Percentiles rank a stretch among this genome's conserved stretches.
Conservation (phyloP, 1,284 basidiomycete genomes). For the Fistulina hepatica region DNA sequence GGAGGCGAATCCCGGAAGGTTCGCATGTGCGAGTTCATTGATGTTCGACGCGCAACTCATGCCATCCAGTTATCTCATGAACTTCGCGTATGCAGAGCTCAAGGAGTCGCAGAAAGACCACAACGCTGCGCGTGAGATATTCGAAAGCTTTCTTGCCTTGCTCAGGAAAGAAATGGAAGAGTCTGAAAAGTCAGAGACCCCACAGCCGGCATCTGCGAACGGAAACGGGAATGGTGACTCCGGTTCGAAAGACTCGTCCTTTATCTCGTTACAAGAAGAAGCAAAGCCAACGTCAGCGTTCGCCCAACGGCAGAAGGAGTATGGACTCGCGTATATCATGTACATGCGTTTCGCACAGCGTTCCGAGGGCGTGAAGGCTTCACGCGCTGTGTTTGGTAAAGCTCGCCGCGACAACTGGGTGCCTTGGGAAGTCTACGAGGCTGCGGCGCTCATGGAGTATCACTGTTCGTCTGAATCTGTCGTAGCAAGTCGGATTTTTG, state of each 20-base stretch:
- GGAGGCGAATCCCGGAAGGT: conserved; percentile 82
- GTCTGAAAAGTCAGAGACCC: conserved; percentile 30
- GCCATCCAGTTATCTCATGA: conserved; percentile 68
- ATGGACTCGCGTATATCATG: conserved; percentile 65
- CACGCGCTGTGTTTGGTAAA: conserved; percentile 71
- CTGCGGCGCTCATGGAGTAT: conserved; percentile 92
- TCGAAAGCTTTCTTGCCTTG: conserved; percentile 59
- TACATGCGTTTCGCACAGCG: conserved; percentile 89
- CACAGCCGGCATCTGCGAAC: not conserved
- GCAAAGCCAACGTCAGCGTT: conserved; percentile 29
- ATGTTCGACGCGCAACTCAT: conserved; percentile 1
- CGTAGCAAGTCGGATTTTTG: conserved; percentile 88
- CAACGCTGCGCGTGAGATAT: conserved; percentile 57
- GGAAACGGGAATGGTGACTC: not conserved
- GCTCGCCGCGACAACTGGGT: conserved; percentile 80
- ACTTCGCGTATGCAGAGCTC: conserved; percentile 82
- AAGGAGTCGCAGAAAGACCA: conserved; percentile 64
- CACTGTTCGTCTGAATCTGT: conserved; percentile 81
- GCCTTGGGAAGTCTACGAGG: conserved; percentile 92
- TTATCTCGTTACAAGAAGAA: conserved; percentile 14
- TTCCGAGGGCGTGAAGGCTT: conserved; percentile 72
- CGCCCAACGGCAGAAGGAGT: conserved; percentile 52
- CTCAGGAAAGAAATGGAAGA: conserved; percentile 67
- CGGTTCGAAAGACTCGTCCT: conserved; percentile 37
- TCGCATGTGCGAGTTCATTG: conserved; percentile 7